Evolutionary conservation across 129 eudicot species (phyloP), one percentile per base, ranked within the genome.

Genomic region (Chrysanthemum seticuspe): DNA sequence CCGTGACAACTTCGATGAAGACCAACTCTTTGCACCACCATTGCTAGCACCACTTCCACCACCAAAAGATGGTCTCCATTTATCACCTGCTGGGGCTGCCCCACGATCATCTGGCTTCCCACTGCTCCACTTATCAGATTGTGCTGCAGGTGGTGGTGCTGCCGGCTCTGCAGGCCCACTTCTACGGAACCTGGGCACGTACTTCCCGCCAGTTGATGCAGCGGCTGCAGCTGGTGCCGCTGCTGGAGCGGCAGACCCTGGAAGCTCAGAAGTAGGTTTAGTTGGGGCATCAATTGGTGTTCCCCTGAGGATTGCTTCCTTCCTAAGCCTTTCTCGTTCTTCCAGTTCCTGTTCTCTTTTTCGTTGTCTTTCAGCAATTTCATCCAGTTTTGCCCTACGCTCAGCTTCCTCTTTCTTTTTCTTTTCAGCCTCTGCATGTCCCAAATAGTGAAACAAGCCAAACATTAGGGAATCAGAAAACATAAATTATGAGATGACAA

Each of bases 351-450:
- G 76, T 71, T 88, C 96, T 59, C 85, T 72, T 62, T 69, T 85
- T 76, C 98, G 75, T 72, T 92, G 98, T 74, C 76, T 85, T 71
- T 81, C 91, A 11, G 98, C 95, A 62, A 92, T 87, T 77, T 80
- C 91, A 74, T 87, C 96, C 74, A 92, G 65, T 74, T 84, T 92
- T 0, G 91, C 96, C 76, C 75, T 78, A 1, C 73, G 77, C 76
- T 85, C 98, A 3, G 87, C 88, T 56, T 89, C 98, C 70, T 89
- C 94, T 76, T 78, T 89, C 78, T 78, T 89, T 1, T 74, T 79
- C 80, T 83, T 85, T 83, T 89, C 98, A 58, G 90, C 88, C 95
- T 89, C 98, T 92, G 87, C 74, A 80, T n/a, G 23, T 15, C 2
- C 70, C 57, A 48, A 11, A 31, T 40, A 4, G 6, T 31, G 6